Evolutionary conservation across 2,329 filamentous ascomycete species (phyloP), one percentile per base, ranked within the genome.

Genomic region (Xylariaceae sp.): DNA sequence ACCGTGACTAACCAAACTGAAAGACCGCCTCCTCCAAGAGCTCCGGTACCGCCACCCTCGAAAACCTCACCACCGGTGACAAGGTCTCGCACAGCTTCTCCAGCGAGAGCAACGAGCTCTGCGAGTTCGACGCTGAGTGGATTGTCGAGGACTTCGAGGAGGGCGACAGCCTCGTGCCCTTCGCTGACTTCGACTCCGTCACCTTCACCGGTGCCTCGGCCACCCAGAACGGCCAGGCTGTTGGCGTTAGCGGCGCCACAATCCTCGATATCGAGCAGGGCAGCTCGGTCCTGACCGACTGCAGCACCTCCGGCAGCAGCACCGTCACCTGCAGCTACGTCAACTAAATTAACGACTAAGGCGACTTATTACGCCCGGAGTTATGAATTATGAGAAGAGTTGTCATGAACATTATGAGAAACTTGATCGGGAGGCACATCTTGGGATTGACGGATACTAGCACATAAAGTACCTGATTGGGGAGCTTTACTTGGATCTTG

Each of bases 101-200:
- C 29, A 71, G 71, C 47, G 69, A 79, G 42, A 65, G 67, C 2
- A 67, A 67, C 6, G 60, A 61, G 3, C 73, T 84, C 12, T 79
- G 75, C 61, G 73, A 80, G 62, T 74, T 75, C 58, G 83, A 83
- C 55, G 81, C 80, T 3, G 81, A 85, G 62, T 85, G 81, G 80
- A 84, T 84, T 57, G 79, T 84, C 13, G 81, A 84, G 68, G 78
- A 79, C 55, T 79, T 76, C 58, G 69, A 73, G 50, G 65, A 68
- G 3, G 69, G 70, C 29, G 63, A 63, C 37, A 60, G 62, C n/a
- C 67, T 76, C 51, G 74, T 79, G 3, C 68, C 71, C 5, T 68
- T 80, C 53, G 74, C 70, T 19, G 66, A 79, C 61, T 80, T 79
- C 54, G 71, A 70, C 29, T 70, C 64, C 3, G 69, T 80, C 5